Conservation (phyloP, 2,329 filamentous ascomycete species). For the Thelonectria blattea region DNA sequence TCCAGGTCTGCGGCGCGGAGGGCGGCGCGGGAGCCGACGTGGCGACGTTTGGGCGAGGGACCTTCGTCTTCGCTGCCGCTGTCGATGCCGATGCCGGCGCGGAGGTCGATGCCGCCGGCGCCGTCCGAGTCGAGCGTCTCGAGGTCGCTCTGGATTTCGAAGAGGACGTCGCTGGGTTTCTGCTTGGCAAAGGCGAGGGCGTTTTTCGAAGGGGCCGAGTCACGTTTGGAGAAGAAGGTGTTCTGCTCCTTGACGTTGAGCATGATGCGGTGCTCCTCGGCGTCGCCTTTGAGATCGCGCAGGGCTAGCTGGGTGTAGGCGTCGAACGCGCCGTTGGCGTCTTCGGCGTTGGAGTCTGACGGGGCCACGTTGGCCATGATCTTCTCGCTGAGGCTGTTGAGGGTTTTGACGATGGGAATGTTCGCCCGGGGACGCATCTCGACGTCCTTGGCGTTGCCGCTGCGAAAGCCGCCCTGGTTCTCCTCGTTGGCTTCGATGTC, state of each 20-base stretch:
- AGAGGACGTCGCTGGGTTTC: conserved; percentile 71
- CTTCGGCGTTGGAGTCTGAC: conserved; percentile 71
- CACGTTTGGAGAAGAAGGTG: conserved; percentile 74
- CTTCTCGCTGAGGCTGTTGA: conserved; percentile 92
- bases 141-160: conserved; percentile 68
- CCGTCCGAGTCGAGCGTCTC: conserved; percentile 55
- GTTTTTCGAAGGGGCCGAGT: conserved; percentile 54
- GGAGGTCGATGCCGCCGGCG: conserved; percentile 63
- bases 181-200: conserved; percentile 68
- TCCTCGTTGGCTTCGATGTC: conserved; percentile 94
- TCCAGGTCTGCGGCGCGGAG: conserved; percentile 69
- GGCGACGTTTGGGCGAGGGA: conserved; percentile 50
- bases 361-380: conserved; percentile 88
- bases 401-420: conserved; percentile 84
- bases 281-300: conserved; percentile 78
- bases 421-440: conserved; percentile 87
- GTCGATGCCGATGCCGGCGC: conserved; percentile 70
- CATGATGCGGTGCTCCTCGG: conserved; percentile 77
- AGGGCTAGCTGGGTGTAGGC: conserved; percentile 78
- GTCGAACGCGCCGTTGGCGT: conserved; percentile 67
- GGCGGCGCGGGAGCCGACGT: conserved; percentile 73
- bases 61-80: conserved; percentile 70
- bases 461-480: conserved; percentile 82
- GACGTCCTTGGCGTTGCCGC: conserved; percentile 84
- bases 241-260: conserved; percentile 90